Conservation (phyloP, 139 green algal genomes). For the Closterium sp. region DNA sequence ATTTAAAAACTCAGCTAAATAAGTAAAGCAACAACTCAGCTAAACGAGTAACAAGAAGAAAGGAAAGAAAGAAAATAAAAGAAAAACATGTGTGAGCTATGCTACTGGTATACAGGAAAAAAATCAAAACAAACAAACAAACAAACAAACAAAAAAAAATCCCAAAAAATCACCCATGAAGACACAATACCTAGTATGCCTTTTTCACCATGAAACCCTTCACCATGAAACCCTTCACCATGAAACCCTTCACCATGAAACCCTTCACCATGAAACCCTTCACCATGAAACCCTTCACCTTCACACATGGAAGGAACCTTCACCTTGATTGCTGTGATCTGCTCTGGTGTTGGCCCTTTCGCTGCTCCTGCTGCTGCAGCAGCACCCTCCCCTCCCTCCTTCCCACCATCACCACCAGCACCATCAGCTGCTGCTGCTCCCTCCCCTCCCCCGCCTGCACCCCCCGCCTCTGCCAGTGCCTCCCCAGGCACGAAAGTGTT, state of each 20-base stretch:
- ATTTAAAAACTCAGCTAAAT: too few relatives aligned
- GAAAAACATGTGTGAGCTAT: too few relatives aligned
- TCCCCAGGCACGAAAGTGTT: constrained; percentile 31
- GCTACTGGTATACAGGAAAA: too few relatives aligned
- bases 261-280: too few relatives aligned
- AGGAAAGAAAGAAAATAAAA: too few relatives aligned
- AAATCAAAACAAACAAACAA: too few relatives aligned
- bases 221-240: neutral
- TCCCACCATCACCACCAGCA: neutral
- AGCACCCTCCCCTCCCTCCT: neutral
- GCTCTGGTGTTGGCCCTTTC: constrained; percentile 42
- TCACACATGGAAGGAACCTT: neutral
- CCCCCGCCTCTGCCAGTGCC: neutral
- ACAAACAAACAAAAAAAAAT: too few relatives aligned
- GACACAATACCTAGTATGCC: too few relatives aligned
- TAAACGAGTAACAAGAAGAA: too few relatives aligned
- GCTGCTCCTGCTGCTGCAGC: neutral
- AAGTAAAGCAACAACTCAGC: too few relatives aligned
- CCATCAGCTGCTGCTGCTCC: neutral
- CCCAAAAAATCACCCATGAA: too few relatives aligned
- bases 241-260: constrained; percentile 24
- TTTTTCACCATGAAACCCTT: too few relatives aligned
- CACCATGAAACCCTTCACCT: neutral
- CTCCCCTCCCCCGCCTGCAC: neutral
- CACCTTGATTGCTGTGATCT: constrained; percentile 48